phyloP scores from a whole-genome alignment of 2,329 filamentous ascomycete species.

The Bimuria novae-zelandiae region DNA sequence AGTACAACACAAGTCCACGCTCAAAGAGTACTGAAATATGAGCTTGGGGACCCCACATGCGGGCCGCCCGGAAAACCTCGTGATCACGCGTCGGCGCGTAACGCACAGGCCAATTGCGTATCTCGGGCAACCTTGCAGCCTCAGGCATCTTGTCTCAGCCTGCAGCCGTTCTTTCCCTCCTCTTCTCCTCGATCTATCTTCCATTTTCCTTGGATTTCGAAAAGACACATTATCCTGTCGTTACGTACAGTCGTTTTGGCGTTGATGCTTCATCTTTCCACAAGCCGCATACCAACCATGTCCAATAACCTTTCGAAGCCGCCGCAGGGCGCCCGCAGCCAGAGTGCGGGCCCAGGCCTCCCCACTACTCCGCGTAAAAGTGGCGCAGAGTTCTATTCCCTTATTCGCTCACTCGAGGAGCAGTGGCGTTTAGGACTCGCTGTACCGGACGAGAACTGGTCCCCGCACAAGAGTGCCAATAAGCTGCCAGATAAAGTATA shows the following conservation, averaged over 20 bases:
- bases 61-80: slow-evolving; percentile 13
- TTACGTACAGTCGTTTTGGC: too few relatives aligned
- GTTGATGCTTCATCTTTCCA: too few relatives aligned
- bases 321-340: slow-evolving; percentile 13
- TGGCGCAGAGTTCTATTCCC: slow-evolving; percentile 20
- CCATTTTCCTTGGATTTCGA: not conserved
- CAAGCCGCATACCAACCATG: not conserved
- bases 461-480: slow-evolving; percentile 21
- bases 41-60: too few relatives aligned
- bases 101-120: slow-evolving; percentile 18
- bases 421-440: slow-evolving; percentile 28
- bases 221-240: not conserved
- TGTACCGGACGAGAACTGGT: slow-evolving; percentile 20
- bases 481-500: slow-evolving; percentile 19
- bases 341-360: slow-evolving; percentile 14
- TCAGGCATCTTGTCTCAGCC: slow-evolving; percentile 30
- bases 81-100: slow-evolving; percentile 28
- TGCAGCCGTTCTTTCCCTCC: slow-evolving; percentile 6
- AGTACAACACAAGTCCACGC: too few relatives aligned
- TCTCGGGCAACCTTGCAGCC: slow-evolving; percentile 11
- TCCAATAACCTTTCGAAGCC: not conserved
- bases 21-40: too few relatives aligned
- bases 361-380: slow-evolving; percentile 24
- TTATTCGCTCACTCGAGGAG: slow-evolving; percentile 26
- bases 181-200: not conserved